Percentiles rank a stretch among this genome's conserved stretches.
Evolutionary conservation across 441 rosid genomes (phyloP).

Genomic region (Gossypium trilobum): DNA sequence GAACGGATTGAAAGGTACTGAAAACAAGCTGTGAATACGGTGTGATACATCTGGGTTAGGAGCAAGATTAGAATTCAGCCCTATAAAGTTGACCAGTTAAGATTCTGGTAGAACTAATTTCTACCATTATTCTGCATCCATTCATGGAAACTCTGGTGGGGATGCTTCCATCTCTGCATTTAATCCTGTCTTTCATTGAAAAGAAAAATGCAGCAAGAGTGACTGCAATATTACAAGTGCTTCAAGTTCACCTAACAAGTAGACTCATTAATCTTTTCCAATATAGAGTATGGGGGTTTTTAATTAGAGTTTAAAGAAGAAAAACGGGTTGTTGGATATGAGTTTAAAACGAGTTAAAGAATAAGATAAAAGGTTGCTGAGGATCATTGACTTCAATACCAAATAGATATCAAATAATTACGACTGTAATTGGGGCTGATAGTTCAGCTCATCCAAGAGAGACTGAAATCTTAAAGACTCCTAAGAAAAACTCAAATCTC

Average conservation of each 20-base stretch:
- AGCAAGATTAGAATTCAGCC: not conserved
- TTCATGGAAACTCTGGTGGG: not conserved
- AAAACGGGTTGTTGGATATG: no score
- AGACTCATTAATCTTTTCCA: no score
- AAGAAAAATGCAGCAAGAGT: not conserved
- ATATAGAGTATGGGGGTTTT: no score
- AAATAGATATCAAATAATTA: no score
- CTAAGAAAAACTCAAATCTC: no score
- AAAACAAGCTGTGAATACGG: not conserved
- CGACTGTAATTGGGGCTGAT: no score
- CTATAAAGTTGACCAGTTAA: not conserved
- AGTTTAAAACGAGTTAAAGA: no score
- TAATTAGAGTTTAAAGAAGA: no score
- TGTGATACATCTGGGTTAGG: not conserved
- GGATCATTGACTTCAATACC: no score
- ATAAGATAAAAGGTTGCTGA: no score
- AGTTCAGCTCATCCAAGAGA: no score
- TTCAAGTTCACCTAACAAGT: not conserved
- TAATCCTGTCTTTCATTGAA: not conserved
- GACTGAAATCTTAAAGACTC: no score
- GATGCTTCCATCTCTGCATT: not conserved
- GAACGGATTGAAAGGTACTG: not conserved
- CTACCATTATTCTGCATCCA: not conserved
- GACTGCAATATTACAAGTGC: not conserved
- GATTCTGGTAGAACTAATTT: not conserved